These are phyloP conservation scores for Aspergillus olivimuriae DNA, from an alignment of 495 filamentous ascomycete species.

Conservation along the genomic window DNA sequence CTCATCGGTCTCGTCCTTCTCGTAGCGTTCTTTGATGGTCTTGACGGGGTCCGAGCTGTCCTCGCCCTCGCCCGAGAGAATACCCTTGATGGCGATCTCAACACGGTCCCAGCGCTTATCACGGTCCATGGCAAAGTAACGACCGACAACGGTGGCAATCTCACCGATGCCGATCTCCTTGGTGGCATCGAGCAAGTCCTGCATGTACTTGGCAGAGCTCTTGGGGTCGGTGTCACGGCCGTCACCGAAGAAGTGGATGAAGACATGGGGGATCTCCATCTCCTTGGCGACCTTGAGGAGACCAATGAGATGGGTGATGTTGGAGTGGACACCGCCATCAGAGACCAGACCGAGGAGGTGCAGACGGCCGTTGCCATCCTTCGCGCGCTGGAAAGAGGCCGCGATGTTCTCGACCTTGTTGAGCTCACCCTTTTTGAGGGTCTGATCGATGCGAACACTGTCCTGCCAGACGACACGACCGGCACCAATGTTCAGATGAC, in stretches of 20 bases:
- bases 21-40: slow-evolving; percentile 82
- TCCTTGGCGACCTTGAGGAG: slow-evolving; percentile 86
- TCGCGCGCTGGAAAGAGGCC: slow-evolving; percentile 72
- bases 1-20: slow-evolving; percentile 85
- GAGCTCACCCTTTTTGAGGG: slow-evolving; percentile 83
- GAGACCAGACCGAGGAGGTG: slow-evolving; percentile 87
- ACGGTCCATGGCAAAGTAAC: slow-evolving; percentile 99
- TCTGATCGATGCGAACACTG: slow-evolving; percentile 94
- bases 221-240: slow-evolving; percentile 97
- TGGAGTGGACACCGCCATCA: slow-evolving; percentile 93
- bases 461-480: slow-evolving; percentile 99
- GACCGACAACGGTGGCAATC: slow-evolving; percentile 88
- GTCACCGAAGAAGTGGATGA: slow-evolving; percentile 98
- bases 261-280: slow-evolving; percentile 78
- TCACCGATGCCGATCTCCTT: slow-evolving; percentile 81
- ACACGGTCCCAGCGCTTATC: slow-evolving; percentile 98
- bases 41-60: slow-evolving; percentile 74
- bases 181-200: slow-evolving; percentile 68
- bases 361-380: slow-evolving; percentile 82
- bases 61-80: slow-evolving; percentile 82
- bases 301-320: slow-evolving; percentile 86
- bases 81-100: slow-evolving; percentile 79
- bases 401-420: slow-evolving; percentile 70
- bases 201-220: slow-evolving; percentile 77
- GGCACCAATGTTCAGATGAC: slow-evolving; percentile 96